A percentile compares a stretch with the other conserved stretches of the same genome.
Conservation (phyloP, 768 basidiomycete genomes). For the Dacryopinax primogenitus region DNA sequence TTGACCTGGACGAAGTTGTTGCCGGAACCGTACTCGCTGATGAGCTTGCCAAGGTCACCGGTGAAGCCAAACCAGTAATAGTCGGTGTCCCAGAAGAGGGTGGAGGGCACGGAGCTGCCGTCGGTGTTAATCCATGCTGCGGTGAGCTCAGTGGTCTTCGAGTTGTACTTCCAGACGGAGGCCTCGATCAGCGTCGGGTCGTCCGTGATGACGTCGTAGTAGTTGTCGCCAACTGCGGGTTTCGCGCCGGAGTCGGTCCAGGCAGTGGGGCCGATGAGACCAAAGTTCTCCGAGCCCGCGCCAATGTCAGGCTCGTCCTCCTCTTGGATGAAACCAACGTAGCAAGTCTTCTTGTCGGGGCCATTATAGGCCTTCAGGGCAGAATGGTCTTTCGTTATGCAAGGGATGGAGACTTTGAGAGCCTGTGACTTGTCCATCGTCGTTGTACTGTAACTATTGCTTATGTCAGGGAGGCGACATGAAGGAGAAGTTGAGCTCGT, state of each 20-base stretch:
- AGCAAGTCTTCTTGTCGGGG: not conserved
- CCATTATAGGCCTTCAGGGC: not conserved
- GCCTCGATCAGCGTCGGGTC: not conserved
- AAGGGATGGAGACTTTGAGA: not conserved
- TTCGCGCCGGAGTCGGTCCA: not conserved
- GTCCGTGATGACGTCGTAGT: conserved; percentile 5
- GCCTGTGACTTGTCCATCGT: not conserved
- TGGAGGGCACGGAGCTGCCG: not conserved
- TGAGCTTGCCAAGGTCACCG: conserved; percentile 5
- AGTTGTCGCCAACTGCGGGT: not conserved
- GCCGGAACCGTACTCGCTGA: conserved; percentile 3
- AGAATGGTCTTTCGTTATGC: not conserved
- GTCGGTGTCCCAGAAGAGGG: conserved; percentile 6
- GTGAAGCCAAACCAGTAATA: conserved; percentile 6
- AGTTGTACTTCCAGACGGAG: not conserved
- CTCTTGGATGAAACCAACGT: conserved; percentile 7
- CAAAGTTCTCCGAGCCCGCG: not conserved
- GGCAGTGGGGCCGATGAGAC: conserved; percentile 1
- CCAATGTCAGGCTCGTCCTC: conserved; percentile 1
- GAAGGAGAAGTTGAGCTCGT: not conserved
- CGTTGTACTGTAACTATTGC: not conserved
- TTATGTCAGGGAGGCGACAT: not conserved
- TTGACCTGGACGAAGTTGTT: not conserved
- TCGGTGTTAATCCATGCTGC: conserved; percentile 6
- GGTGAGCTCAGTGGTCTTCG: not conserved